A percentile compares a stretch with the other conserved stretches of the same genome.
Evolutionary conservation across 306 rosid species (phyloP).

Genomic region (Lablab purpureus): DNA sequence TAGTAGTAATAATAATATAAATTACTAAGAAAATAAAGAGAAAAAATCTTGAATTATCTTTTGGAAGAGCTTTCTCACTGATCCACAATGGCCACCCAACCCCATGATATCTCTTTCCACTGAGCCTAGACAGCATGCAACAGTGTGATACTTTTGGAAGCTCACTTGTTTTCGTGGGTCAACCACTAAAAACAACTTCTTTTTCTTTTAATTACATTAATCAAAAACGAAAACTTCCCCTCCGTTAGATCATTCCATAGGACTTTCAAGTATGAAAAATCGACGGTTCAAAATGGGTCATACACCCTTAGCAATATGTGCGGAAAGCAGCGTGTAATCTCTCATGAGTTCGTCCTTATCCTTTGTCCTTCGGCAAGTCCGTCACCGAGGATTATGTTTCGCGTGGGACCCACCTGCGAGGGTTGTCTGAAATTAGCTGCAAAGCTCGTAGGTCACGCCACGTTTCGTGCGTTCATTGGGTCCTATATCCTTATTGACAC

Average conservation of each 20-base stretch:
- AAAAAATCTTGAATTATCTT: conserved; percentile 43
- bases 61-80: conserved; percentile 50
- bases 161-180: conserved; percentile 56
- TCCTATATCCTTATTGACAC: neutral
- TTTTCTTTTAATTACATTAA: neutral
- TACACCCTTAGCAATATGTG: neutral
- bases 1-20: neutral
- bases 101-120: conserved; percentile 48
- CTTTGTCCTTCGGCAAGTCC: conserved; percentile 64
- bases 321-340: neutral
- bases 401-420: conserved; percentile 61
- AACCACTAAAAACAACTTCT: conserved; percentile 38
- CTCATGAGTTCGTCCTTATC: conserved; percentile 57
- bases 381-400: conserved; percentile 59
- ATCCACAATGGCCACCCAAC: conserved; percentile 54
- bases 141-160: conserved; percentile 59
- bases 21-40: neutral
- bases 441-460: conserved; percentile 2
- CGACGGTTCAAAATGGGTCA: accelerated
- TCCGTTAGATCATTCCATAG: conserved; percentile 12
- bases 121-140: conserved; percentile 54
- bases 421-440: conserved; percentile 52
- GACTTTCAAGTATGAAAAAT: neutral
- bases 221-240: neutral
- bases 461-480: conserved; percentile 37